phyloP scores from a whole-genome alignment of 2,329 filamentous ascomycete genomes.

The Phoma sp. region DNA sequence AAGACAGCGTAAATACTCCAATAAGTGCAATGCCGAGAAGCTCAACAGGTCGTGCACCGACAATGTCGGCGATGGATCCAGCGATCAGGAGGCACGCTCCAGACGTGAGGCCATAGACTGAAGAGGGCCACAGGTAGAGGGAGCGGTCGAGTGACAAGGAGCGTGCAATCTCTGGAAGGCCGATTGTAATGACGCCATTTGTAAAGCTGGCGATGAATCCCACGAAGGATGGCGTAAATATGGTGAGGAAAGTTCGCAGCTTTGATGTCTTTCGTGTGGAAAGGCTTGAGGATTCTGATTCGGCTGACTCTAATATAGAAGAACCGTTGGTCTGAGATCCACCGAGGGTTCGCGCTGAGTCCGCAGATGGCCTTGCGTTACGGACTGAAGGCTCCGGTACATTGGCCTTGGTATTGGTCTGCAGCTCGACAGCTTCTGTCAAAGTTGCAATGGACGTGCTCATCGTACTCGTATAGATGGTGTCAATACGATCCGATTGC shows the following conservation, averaged over 20 bases:
- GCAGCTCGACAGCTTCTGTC: slow-evolving; percentile 9
- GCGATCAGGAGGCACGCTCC: slow-evolving; percentile 59
- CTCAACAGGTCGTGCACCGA: slow-evolving; percentile 56
- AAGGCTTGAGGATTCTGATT: slow-evolving; percentile 7
- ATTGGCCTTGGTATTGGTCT: slow-evolving; percentile 6
- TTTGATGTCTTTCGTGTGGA: slow-evolving; percentile 12
- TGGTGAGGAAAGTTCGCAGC: slow-evolving; percentile 25
- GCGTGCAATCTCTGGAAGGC: slow-evolving; percentile 52
- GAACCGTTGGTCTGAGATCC: not conserved
- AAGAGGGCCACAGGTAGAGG: slow-evolving; percentile 45
- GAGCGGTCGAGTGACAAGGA: slow-evolving; percentile 37
- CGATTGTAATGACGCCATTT: slow-evolving; percentile 54
- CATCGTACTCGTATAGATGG: not conserved
- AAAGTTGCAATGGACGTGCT: slow-evolving; percentile 6
- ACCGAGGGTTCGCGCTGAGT: not conserved
- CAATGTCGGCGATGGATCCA: slow-evolving; percentile 60
- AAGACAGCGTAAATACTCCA: slow-evolving; percentile 54
- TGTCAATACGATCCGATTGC: not conserved
- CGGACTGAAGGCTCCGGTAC: not conserved
- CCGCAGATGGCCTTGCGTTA: not conserved
- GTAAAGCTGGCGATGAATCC: slow-evolving; percentile 41
- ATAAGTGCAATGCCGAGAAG: slow-evolving; percentile 54
- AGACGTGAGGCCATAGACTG: slow-evolving; percentile 51
- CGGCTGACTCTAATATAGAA: not conserved
- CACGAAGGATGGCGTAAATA: slow-evolving; percentile 36